Evolutionary conservation across 495 filamentous ascomycete genomes (phyloP).

Genomic region (Baudoinia panamericana): DNA sequence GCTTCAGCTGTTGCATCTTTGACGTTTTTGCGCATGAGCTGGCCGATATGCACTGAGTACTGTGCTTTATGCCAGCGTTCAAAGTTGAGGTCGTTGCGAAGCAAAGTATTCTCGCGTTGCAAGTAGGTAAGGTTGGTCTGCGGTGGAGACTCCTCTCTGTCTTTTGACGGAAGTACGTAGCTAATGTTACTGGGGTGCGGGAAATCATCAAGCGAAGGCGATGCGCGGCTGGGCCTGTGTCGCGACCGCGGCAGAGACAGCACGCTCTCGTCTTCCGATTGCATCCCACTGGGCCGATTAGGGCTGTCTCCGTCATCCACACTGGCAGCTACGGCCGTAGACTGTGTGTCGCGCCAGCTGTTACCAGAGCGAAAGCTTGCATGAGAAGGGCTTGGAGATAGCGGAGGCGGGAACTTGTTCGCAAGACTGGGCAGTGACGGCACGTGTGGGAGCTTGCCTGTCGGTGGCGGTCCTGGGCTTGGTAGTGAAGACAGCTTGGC

Average conservation of each 20-base stretch:
- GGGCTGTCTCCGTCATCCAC: slow-evolving; percentile 17
- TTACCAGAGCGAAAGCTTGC: slow-evolving; percentile 12
- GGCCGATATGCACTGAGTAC: slow-evolving; percentile 61
- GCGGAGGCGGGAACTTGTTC: slow-evolving; percentile 1
- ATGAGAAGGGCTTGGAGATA: slow-evolving; percentile 15
- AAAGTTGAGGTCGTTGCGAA: slow-evolving; percentile 64
- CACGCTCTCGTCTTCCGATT: not conserved
- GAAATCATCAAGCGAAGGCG: slow-evolving; percentile 23
- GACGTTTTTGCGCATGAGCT: slow-evolving; percentile 52
- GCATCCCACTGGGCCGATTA: slow-evolving; percentile 8
- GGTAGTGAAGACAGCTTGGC: slow-evolving; percentile 23
- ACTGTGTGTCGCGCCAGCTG: slow-evolving; percentile 38
- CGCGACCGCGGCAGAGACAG: not conserved
- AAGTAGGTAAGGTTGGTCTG: slow-evolving; percentile 42
- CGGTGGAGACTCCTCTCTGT: slow-evolving; percentile 5
- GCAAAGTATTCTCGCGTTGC: slow-evolving; percentile 49
- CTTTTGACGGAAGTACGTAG: not conserved
- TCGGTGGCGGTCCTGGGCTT: slow-evolving; percentile 27
- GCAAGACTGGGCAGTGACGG: slow-evolving; percentile 22
- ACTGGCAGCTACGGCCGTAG: slow-evolving; percentile 32
- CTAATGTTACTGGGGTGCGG: slow-evolving; percentile 10
- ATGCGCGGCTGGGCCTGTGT: slow-evolving; percentile 8
- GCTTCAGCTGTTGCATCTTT: slow-evolving; percentile 56
- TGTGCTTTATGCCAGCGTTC: slow-evolving; percentile 65
- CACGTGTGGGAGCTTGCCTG: slow-evolving; percentile 26